Conservation (phyloP, 495 filamentous ascomycete species). For the Talaromyces trachyspermus region DNA sequence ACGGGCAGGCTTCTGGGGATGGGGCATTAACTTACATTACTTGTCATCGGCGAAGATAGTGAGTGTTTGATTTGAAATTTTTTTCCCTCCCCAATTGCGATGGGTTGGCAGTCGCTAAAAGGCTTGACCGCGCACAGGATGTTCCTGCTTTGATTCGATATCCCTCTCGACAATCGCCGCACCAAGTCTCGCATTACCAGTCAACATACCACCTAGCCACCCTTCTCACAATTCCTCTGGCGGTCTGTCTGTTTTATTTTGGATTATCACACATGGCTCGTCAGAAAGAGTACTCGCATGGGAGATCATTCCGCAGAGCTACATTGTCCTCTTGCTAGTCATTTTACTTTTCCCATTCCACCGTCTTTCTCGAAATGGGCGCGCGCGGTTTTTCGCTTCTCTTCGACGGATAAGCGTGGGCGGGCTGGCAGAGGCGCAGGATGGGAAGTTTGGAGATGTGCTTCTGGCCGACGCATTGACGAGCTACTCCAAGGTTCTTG, state of each 20-base stretch:
- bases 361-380: slow-evolving; percentile 61
- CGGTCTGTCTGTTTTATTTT: slow-evolving; percentile 71
- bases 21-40: too few species aligned
- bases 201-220: slow-evolving; percentile 78
- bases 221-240: slow-evolving; percentile 61
- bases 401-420: slow-evolving; percentile 69
- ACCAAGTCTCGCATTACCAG: slow-evolving; percentile 63
- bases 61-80: too few species aligned
- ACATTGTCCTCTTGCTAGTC: slow-evolving; percentile 61
- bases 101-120: too few species aligned
- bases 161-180: slow-evolving; percentile 54
- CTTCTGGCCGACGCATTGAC: slow-evolving; percentile 92
- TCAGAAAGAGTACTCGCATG: slow-evolving; percentile 59
- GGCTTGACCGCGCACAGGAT: too few species aligned
- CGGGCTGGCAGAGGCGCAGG: slow-evolving; percentile 68
- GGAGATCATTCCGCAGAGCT: slow-evolving; percentile 74
- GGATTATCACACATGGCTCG: slow-evolving; percentile 65
- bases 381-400: slow-evolving; percentile 63
- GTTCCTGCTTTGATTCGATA: slow-evolving; percentile 72
- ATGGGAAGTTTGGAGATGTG: slow-evolving; percentile 90
- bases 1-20: too few species aligned
- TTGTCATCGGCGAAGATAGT: too few species aligned
- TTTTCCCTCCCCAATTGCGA: too few species aligned
- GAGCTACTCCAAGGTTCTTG: slow-evolving; percentile 85
- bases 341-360: slow-evolving; percentile 69